Evolutionary conservation across 2,329 filamentous ascomycete genomes (phyloP).

Genomic region (Pseudogymnoascus sp.): DNA sequence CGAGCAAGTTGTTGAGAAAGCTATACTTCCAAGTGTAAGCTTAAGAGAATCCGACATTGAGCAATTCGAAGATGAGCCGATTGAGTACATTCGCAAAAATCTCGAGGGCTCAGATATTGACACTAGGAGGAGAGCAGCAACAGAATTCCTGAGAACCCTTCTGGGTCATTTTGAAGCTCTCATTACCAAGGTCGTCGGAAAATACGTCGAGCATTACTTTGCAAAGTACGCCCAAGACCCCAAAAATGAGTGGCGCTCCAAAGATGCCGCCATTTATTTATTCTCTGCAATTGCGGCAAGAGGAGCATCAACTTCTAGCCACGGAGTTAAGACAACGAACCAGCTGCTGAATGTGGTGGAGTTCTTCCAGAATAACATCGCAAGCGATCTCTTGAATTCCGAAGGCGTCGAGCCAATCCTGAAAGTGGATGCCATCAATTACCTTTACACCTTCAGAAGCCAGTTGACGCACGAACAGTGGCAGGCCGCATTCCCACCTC

Average conservation of each 20-base stretch:
- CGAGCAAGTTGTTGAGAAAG: slow-evolving; percentile 86
- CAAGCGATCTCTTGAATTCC: slow-evolving; percentile 71
- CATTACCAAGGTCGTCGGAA: slow-evolving; percentile 79
- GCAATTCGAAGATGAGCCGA: slow-evolving; percentile 95
- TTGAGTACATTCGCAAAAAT: slow-evolving; percentile 93
- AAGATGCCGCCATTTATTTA: slow-evolving; percentile 96
- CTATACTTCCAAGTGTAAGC: slow-evolving; percentile 86
- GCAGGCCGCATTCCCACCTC: slow-evolving; percentile 77
- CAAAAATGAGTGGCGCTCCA: slow-evolving; percentile 79
- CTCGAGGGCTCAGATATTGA: slow-evolving; percentile 94
- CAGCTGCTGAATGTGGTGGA: slow-evolving; percentile 80
- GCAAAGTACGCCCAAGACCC: slow-evolving; percentile 60
- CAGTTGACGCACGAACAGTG: slow-evolving; percentile 88
- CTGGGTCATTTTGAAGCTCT: slow-evolving; percentile 79
- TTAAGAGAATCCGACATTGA: slow-evolving; percentile 90
- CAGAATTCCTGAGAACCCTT: slow-evolving; percentile 84
- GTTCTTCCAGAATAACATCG: slow-evolving; percentile 90
- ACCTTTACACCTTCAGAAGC: slow-evolving; percentile 91
- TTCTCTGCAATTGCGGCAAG: slow-evolving; percentile 92
- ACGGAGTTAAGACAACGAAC: slow-evolving; percentile 88
- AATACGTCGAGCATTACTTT: slow-evolving; percentile 81
- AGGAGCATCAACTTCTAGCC: slow-evolving; percentile 74
- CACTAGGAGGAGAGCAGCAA: slow-evolving; percentile 82
- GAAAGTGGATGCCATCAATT: slow-evolving; percentile 97
- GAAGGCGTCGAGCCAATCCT: slow-evolving; percentile 69